Evolutionary conservation across 495 filamentous ascomycete species (phyloP).

Genomic region (Trichoderma virens): DNA sequence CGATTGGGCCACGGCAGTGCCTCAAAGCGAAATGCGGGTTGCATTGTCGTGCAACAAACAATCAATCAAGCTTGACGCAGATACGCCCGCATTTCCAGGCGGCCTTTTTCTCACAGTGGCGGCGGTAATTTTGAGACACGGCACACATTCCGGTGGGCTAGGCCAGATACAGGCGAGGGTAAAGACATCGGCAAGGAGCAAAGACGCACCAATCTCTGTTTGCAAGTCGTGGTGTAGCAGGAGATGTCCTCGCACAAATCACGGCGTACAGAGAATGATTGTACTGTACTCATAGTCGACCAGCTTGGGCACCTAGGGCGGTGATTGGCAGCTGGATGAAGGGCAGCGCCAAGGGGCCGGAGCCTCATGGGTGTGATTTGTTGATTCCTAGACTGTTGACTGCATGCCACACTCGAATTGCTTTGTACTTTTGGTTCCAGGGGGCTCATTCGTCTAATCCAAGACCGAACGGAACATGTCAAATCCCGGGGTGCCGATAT

Average conservation of each 20-base stretch:
- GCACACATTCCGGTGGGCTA: not conserved
- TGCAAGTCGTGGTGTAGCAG: too few species aligned
- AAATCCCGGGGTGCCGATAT: not conserved
- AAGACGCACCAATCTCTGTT: not conserved
- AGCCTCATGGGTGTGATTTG: too few species aligned
- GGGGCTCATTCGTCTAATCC: not conserved
- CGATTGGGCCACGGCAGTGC: not conserved
- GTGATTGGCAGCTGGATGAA: too few species aligned
- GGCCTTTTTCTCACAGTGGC: not conserved
- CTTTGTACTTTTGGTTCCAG: not conserved
- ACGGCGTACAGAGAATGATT: too few species aligned
- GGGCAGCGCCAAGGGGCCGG: too few species aligned
- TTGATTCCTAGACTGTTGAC: too few species aligned
- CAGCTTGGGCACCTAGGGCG: too few species aligned
- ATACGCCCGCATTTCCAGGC: not conserved
- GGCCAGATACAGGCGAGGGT: not conserved
- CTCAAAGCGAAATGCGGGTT: not conserved
- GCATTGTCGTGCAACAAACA: too few species aligned
- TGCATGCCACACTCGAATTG: too few species aligned
- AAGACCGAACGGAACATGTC: not conserved
- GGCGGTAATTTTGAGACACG: slow-evolving; percentile 3
- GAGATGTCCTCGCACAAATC: too few species aligned
- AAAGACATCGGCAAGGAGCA: not conserved
- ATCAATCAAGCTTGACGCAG: not conserved
- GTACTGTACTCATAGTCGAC: too few species aligned